phyloP scores from a whole-genome alignment of 768 basidiomycete species.

The Exsudoporus frostii region DNA sequence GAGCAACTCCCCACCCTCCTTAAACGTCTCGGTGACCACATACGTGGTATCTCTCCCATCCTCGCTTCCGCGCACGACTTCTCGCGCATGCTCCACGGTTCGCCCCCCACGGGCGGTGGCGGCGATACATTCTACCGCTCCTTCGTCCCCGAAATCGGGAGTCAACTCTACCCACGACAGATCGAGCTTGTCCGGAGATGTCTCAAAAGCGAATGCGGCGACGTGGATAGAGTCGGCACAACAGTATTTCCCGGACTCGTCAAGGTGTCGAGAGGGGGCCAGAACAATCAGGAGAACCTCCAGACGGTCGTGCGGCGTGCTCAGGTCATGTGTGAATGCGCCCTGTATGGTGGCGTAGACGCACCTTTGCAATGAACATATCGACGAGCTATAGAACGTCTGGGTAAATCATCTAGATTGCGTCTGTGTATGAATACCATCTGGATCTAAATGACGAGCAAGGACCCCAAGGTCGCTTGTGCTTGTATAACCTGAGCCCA shows the following conservation, averaged over 20 bases:
- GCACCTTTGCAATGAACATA: not conserved
- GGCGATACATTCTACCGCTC: conserved; percentile 79
- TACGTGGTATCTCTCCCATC: conserved; percentile 49
- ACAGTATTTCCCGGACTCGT: conserved; percentile 88
- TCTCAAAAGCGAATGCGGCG: conserved; percentile 68
- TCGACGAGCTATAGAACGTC: not conserved
- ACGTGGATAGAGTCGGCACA: conserved; percentile 72
- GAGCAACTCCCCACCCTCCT: conserved; percentile 72
- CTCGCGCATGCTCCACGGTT: conserved; percentile 82
- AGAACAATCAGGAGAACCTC: conserved; percentile 40
- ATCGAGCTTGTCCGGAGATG: conserved; percentile 86
- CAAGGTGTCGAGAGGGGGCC: conserved; percentile 57
- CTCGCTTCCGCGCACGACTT: conserved; percentile 75
- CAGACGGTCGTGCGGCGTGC: conserved; percentile 80
- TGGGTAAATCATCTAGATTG: conserved; percentile 21
- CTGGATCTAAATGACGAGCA: conserved; percentile 62
- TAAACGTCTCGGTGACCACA: conserved; percentile 43
- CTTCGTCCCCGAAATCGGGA: conserved; percentile 81
- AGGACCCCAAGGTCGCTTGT: conserved; percentile 79
- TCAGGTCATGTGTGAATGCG: conserved; percentile 86
- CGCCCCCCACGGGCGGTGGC: conserved; percentile 42
- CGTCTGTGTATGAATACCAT: conserved; percentile 17
- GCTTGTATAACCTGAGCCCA: conserved; percentile 66
- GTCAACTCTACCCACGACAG: conserved; percentile 68
- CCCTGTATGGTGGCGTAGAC: conserved; percentile 37